Base-by-base conservation (phyloP, 345 rosid genomes). In the Hibiscus mutabilis region DNA sequence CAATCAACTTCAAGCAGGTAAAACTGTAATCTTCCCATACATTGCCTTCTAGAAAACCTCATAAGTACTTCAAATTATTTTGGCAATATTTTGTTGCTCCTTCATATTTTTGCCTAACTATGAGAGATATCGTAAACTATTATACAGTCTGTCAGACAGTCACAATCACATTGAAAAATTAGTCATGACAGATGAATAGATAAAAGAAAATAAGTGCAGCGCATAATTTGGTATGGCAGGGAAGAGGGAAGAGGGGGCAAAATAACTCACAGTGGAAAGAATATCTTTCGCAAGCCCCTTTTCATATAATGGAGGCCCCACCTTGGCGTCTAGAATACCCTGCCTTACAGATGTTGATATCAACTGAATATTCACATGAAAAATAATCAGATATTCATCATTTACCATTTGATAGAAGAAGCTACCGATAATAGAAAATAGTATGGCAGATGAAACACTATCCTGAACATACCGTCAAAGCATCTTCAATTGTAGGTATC, bases 261-360 rank as follows among this genome's bases (percentile, higher is more conserved):
- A 62, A 27, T 67, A 71, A 82, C 97, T 87, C 80, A 92, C 42
- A 8, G n/a, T 79, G 60, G 97, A 85, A 44, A 95, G 88, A 66
- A 95, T 85, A 77, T 95, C 97, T 71, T 84, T 78, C 6, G 97
- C 91, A 29, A 95, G 91, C 24, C 94, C 96, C 75, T 85, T 89
- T 77, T 92, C 99, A 82, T 82, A 84, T 69, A 78, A 80, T 49
- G 93, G 99, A 33, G 97, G 97, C 56, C 99, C 96, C 16, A 92
- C 90, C 82, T 95, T 95, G n/a, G 87, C 96, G 76, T 95, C 99
- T 47, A 95, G 82, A 77, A 95, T 83, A 78, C 92, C 93, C 82
- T 55, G 81, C 67, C 55, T 79, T 60, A 92, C 93, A 69, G 99
- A 90, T 79, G 68, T 77, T 70, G 97, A 92, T 80, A 95, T 73